Evolutionary conservation across 2,329 filamentous ascomycete genomes (phyloP).

Genomic region (Beauveria caledonica): DNA sequence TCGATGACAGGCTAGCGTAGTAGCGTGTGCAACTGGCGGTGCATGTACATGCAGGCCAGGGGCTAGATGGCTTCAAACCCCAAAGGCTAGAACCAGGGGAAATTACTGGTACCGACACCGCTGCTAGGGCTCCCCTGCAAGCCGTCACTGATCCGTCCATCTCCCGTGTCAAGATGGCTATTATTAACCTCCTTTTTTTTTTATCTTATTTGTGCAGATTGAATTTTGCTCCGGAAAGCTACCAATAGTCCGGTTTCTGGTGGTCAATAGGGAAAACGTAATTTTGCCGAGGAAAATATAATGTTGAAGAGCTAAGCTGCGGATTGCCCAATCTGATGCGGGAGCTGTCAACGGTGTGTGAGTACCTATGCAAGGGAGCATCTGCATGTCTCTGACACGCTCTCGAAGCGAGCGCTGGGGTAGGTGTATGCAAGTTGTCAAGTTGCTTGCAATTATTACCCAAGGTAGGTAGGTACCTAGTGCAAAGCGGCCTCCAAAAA

Average conservation of each 20-base stretch:
- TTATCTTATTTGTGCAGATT: no score
- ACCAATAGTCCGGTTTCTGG: not conserved
- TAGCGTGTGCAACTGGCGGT: no score
- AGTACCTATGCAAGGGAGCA: not conserved
- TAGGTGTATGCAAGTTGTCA: no score
- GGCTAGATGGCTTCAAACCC: not conserved
- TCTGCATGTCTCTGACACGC: not conserved
- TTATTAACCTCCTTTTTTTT: not conserved
- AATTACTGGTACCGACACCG: not conserved
- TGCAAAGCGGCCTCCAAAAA: not conserved
- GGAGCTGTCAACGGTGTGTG: not conserved
- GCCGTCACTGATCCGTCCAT: not conserved
- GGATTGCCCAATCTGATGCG: not conserved
- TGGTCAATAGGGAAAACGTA: not conserved
- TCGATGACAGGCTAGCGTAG: no score
- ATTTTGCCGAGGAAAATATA: not conserved
- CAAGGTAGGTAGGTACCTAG: not conserved
- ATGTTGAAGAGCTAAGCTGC: no score
- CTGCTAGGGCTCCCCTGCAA: not conserved
- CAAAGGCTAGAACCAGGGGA: not conserved
- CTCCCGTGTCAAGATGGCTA: not conserved
- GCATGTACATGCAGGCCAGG: not conserved
- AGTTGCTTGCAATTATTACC: no score
- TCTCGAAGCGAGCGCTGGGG: not conserved
- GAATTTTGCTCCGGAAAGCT: not conserved